Evolutionary conservation across 2,329 filamentous ascomycete genomes (phyloP).

Genomic region (Talaromyces rugulosus): DNA sequence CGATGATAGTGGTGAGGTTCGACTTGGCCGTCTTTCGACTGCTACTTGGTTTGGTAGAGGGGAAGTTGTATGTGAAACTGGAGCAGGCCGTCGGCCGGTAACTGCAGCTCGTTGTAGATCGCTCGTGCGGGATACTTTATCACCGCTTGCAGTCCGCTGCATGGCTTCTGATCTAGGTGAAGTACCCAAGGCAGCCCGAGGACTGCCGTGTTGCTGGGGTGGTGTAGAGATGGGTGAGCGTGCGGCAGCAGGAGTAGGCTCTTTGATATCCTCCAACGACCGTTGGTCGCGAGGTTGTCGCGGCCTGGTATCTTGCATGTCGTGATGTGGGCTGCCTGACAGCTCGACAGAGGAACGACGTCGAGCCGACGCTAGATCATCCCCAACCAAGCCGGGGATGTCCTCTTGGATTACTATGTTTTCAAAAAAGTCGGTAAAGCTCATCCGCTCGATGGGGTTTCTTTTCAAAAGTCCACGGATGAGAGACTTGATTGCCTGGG

Average conservation of each 20-base stretch:
- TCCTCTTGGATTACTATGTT: constrained; percentile 67
- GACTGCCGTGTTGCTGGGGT: constrained; percentile 36
- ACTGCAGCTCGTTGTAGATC: constrained; percentile 23
- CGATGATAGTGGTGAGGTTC: constrained; percentile 20
- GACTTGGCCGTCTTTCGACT: constrained; percentile 9
- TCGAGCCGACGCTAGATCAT: constrained; percentile 55
- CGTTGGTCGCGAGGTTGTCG: background rate
- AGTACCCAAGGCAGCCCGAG: constrained; percentile 20
- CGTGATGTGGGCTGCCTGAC: constrained; percentile 6
- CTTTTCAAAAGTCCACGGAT: constrained; percentile 79
- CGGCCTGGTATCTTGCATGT: constrained; percentile 1
- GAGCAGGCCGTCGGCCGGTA: constrained; percentile 28
- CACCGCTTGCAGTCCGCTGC: constrained; percentile 31
- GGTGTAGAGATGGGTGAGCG: constrained; percentile 4
- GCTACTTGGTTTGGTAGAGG: constrained; percentile 28
- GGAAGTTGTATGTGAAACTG: constrained; percentile 35
- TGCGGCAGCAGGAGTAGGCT: constrained; percentile 19
- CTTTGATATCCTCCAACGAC: constrained; percentile 15
- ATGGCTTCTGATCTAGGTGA: constrained; percentile 23
- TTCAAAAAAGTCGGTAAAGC: constrained; percentile 79
- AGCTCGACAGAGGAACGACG: constrained; percentile 18
- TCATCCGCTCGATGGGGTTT: constrained; percentile 77
- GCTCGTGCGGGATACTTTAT: constrained; percentile 23
- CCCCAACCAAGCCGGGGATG: constrained; percentile 76
- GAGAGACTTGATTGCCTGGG: constrained; percentile 71